These are phyloP conservation scores for Penicillium silybi DNA, from an alignment of 495 filamentous ascomycete genomes.

Conservation along the genomic window DNA sequence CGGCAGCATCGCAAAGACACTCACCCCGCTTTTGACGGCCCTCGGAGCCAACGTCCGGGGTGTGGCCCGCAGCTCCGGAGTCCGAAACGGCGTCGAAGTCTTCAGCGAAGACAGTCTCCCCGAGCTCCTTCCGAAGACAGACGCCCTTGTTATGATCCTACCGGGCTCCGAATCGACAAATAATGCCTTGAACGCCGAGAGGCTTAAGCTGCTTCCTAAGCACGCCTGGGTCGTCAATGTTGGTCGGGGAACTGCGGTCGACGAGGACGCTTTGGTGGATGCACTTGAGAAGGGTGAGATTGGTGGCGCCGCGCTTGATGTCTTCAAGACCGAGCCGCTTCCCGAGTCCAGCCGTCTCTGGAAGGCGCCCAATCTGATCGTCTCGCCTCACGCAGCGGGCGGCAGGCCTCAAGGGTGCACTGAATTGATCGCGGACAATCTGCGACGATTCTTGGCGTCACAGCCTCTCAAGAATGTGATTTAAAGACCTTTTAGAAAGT, in stretches of 20 bases:
- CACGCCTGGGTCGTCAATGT: constrained; percentile 66
- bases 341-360: constrained; percentile 45
- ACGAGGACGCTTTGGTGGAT: constrained; percentile 62
- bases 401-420: constrained; percentile 51
- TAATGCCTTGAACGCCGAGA: constrained; percentile 23
- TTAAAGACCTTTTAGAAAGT: constrained; percentile 28
- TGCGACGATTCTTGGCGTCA: constrained; percentile 48
- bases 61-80: constrained; percentile 22
- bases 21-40: constrained; percentile 23
- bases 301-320: constrained; percentile 58
- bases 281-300: constrained; percentile 55
- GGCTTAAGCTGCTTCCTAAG: constrained; percentile 39
- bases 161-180: constrained; percentile 24
- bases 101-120: constrained; percentile 33
- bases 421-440: constrained; percentile 52
- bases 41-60: constrained; percentile 25
- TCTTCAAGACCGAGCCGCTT: constrained; percentile 56
- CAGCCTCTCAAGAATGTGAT: constrained; percentile 52
- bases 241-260: constrained; percentile 62
- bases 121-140: constrained; percentile 21
- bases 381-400: constrained; percentile 68
- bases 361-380: constrained; percentile 48
- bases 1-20: constrained; percentile 33
- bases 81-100: constrained; percentile 39
- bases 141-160: constrained; percentile 31